Base-by-base conservation (phyloP, 768 basidiomycete genomes). In the Russula sp. region DNA sequence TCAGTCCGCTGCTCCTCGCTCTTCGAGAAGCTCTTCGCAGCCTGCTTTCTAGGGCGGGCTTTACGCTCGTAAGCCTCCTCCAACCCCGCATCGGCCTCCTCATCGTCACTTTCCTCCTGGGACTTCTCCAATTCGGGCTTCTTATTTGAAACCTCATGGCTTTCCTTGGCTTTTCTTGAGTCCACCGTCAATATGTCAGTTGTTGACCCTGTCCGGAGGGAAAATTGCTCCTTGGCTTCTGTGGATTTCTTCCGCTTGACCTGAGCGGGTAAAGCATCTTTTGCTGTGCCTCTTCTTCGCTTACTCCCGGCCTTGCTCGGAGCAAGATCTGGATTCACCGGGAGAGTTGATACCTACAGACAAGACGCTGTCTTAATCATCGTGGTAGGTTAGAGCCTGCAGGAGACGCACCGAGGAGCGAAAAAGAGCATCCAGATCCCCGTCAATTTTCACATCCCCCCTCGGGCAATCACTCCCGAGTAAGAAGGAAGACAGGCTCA, bases 371-470 rank as follows among this genome's bases (percentile, higher is more conserved):
- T 54, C 40, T 60, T 34, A 47, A 47, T 14, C 10, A 18, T 44
- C 49, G 16, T n/a, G 14, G 20, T 45, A 32, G 32, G 31, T n/a
- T 14, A 34, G 47, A 8, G n/a, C 11, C 22, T 5, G 27, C 31
- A 42, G 22, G 27, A 35, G 47, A 71, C 82, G 66, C 64, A 84
- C 85, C 64, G 80, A 79, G 42, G 79, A 70, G 35, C 78, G 78
- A 70, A 91, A 88, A 34, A 91, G 68, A 31, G 79, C 77, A 68
- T 89, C 86, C 9, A 91, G 77, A 51, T 86, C 87, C 4, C 73
- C 72, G 62, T 88, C 87, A 45, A 85, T 73, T 11, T 69, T 69
- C 42, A 10, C 48, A 13, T 27, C 14, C 1, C 32, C 22, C 42
- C 53, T 61, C n/a, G 50, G 37, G 35, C 34, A 34, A 47, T 27